Conservation (phyloP, 2,329 filamentous ascomycete genomes). For the Beauveria brongniartii region DNA sequence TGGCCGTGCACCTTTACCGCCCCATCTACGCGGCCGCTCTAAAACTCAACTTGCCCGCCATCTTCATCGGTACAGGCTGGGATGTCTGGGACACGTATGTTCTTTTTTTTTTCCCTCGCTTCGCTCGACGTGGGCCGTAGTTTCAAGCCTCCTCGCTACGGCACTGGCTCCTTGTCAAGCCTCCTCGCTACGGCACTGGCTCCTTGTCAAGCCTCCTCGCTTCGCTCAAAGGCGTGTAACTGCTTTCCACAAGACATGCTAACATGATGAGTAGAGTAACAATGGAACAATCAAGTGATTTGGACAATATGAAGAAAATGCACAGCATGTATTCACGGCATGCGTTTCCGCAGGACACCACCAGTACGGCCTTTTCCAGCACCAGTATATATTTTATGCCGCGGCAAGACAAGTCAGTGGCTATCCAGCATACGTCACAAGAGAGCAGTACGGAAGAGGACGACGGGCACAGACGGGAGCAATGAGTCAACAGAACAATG, state of each 20-base stretch:
- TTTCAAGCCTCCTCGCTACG: neutral
- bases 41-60: constrained; percentile 33
- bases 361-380: constrained; percentile 30
- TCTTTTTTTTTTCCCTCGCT: neutral
- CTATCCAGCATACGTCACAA: too few species aligned
- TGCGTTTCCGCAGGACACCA: constrained; percentile 29
- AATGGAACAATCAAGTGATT: constrained; percentile 15
- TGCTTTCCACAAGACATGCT: neutral
- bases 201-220: neutral
- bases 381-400: constrained; percentile 32
- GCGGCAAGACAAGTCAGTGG: neutral
- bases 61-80: constrained; percentile 51
- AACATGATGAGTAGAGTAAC: neutral
- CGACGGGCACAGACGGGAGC: too few species aligned
- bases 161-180: too few species aligned
- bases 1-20: constrained; percentile 53
- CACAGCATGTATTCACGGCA: constrained; percentile 23
- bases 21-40: constrained; percentile 46
- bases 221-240: neutral
- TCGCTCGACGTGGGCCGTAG: neutral
- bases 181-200: too few species aligned
- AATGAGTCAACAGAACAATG: too few species aligned
- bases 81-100: constrained; percentile 43
- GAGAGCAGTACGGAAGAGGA: too few species aligned
- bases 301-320: constrained; percentile 25